These are phyloP conservation scores for Carex parvula DNA, from an alignment of 176 grass and related monocot species.

Conservation along the genomic window DNA sequence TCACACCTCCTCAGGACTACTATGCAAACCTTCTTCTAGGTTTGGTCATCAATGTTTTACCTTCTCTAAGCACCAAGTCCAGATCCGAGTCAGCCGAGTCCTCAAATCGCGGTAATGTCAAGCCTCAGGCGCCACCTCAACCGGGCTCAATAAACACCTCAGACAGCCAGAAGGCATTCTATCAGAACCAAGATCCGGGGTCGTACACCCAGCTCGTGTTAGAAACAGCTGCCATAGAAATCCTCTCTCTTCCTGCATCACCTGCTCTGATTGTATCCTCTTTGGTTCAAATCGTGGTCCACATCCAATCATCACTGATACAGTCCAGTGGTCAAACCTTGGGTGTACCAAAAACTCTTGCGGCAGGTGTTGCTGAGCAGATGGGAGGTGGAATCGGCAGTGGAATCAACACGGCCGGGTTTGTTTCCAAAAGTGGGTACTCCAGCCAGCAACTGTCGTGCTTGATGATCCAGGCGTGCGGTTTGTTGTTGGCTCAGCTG, in stretches of 20 bases:
- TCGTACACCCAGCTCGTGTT: slow-evolving; percentile 95
- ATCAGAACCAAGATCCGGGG: slow-evolving; percentile 97
- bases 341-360: slow-evolving; percentile 72
- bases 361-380: slow-evolving; percentile 52
- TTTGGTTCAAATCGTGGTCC: slow-evolving; percentile 80
- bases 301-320: slow-evolving; percentile 83
- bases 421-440: slow-evolving; percentile 94
- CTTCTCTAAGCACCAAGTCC: slow-evolving; percentile 82
- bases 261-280: slow-evolving; percentile 75
- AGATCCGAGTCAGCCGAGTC: slow-evolving; percentile 58
- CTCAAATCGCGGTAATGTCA: slow-evolving; percentile 42
- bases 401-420: slow-evolving; percentile 63
- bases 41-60: slow-evolving; percentile 95
- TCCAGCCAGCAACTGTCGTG: slow-evolving; percentile 81
- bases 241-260: slow-evolving; percentile 76
- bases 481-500: slow-evolving; percentile 86
- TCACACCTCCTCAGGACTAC: slow-evolving; percentile 84
- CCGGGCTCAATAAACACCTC: slow-evolving; percentile 45
- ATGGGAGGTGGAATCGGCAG: slow-evolving; percentile 47
- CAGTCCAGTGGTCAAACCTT: slow-evolving; percentile 74
- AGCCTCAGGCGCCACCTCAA: slow-evolving; percentile 51
- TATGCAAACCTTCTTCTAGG: slow-evolving; percentile 85
- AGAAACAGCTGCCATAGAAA: slow-evolving; percentile 96
- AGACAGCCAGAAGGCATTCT: slow-evolving; percentile 86
- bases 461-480: slow-evolving; percentile 99